These are phyloP conservation scores for Yamadazyma dushanensis DNA, from an alignment of 1,139 yeast genomes.

Conservation along the genomic window DNA sequence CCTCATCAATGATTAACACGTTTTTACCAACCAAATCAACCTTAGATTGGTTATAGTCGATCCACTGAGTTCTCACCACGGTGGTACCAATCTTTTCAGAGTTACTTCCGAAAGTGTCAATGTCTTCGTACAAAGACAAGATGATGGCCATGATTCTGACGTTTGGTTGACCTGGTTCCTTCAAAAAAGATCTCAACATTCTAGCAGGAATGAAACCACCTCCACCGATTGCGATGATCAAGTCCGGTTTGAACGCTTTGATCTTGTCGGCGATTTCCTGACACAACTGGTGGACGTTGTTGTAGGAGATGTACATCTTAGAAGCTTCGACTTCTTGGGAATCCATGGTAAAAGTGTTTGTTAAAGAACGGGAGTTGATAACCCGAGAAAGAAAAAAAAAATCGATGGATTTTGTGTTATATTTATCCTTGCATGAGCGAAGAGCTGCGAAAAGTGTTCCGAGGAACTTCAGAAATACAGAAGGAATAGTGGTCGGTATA, in stretches of 20 bases:
- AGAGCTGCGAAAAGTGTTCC: conserved; percentile 10
- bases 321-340: conserved; percentile 33
- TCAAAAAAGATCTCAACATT: conserved; percentile 86
- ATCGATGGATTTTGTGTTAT: neutral
- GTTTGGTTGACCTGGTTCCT: conserved; percentile 82
- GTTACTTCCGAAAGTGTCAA: conserved; percentile 57
- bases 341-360: conserved; percentile 23
- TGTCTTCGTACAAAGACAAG: conserved; percentile 82
- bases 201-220: conserved; percentile 98
- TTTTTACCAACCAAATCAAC: conserved; percentile 75
- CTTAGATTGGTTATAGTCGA: conserved; percentile 72
- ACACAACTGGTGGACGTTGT: conserved; percentile 90
- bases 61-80: conserved; percentile 95
- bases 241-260: conserved; percentile 73
- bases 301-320: conserved; percentile 88
- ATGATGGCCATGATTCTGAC: conserved; percentile 94
- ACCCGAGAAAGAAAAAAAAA: conserved; percentile 14
- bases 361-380: conserved; percentile 5
- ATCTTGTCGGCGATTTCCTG: conserved; percentile 78
- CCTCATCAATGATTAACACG: conserved; percentile 86
- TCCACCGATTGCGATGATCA: conserved; percentile 89
- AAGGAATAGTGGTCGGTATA: neutral
- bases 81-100: conserved; percentile 76
- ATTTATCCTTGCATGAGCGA: conserved; percentile 3
- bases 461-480: conserved; percentile 6